These are phyloP conservation scores for Byssoonygena ceratinophila DNA, from an alignment of 2,329 filamentous ascomycete species.

Conservation along the genomic window DNA sequence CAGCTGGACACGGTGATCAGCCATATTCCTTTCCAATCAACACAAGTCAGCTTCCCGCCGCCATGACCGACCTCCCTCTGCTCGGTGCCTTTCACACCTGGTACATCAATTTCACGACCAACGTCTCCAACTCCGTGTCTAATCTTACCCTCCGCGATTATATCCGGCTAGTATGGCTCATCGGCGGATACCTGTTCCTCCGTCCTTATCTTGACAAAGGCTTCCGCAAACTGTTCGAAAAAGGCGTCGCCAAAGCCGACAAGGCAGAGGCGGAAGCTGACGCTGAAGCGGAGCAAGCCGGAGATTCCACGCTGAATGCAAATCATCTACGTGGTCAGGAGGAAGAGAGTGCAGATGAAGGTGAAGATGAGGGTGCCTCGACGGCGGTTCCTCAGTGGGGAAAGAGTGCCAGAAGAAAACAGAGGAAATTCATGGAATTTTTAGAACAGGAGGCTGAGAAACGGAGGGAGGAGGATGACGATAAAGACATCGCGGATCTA, in stretches of 20 bases:
- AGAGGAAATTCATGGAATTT: slow-evolving; percentile 55
- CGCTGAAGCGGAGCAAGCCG: slow-evolving; percentile 33
- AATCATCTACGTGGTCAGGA: slow-evolving; percentile 53
- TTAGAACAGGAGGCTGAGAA: slow-evolving; percentile 54
- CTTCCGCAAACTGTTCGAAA: slow-evolving; percentile 46
- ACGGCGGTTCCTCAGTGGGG: slow-evolving; percentile 51
- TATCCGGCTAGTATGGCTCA: slow-evolving; percentile 59
- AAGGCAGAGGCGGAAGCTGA: slow-evolving; percentile 50
- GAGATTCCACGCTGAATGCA: slow-evolving; percentile 47
- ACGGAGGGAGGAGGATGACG: slow-evolving; percentile 54
- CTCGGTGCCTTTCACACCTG: slow-evolving; percentile 21
- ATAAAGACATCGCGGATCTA: slow-evolving; percentile 66
- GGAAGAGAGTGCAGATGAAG: slow-evolving; percentile 43
- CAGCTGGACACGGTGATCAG: too few relatives aligned
- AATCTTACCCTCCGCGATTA: slow-evolving; percentile 38
- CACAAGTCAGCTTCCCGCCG: too few relatives aligned
- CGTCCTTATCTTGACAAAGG: slow-evolving; percentile 64
- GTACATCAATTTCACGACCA: slow-evolving; percentile 28
- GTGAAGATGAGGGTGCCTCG: slow-evolving; percentile 35
- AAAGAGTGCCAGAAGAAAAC: slow-evolving; percentile 57
- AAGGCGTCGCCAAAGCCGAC: slow-evolving; percentile 32
- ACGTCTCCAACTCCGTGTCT: slow-evolving; percentile 36
- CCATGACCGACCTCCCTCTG: slow-evolving; percentile 25
- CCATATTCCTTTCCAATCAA: too few relatives aligned
- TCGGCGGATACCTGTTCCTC: slow-evolving; percentile 62